Conservation (phyloP, 495 filamentous ascomycete genomes). For the Tetracladium marchalianum region DNA sequence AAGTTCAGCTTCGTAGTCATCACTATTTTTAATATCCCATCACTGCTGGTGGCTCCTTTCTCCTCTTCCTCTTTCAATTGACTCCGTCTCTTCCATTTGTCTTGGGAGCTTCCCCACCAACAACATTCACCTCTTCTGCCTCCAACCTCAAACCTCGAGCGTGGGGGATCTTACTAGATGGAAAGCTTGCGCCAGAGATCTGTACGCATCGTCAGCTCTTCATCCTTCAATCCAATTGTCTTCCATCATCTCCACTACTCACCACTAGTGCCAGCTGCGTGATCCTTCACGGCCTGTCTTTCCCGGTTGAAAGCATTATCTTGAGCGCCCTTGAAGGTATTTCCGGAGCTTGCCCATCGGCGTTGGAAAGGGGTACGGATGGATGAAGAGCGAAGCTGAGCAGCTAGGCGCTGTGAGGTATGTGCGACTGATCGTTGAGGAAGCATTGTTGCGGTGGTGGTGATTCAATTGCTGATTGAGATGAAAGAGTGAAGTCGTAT, state of each 20-base stretch:
- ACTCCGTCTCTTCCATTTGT: too few relatives aligned
- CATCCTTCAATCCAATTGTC: not conserved
- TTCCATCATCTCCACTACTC: slow-evolving; percentile 20
- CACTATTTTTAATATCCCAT: not conserved
- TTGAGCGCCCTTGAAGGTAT: slow-evolving; percentile 36
- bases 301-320: slow-evolving; percentile 88
- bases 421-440: slow-evolving; percentile 51
- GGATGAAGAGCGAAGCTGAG: slow-evolving; percentile 43
- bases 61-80: too few relatives aligned
- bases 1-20: not conserved
- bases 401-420: slow-evolving; percentile 45
- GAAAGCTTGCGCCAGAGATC: slow-evolving; percentile 91
- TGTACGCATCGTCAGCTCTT: slow-evolving; percentile 27
- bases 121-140: too few relatives aligned
- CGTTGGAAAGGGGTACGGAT: slow-evolving; percentile 53
- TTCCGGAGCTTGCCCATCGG: slow-evolving; percentile 53
- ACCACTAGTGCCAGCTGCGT: slow-evolving; percentile 75
- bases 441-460: slow-evolving; percentile 42
- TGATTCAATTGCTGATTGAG: slow-evolving; percentile 11
- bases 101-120: too few relatives aligned
- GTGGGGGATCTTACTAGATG: slow-evolving; percentile 59
- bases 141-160: too few relatives aligned
- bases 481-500: not conserved
- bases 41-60: too few relatives aligned
- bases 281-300: slow-evolving; percentile 72